Conservation (phyloP, 129 eudicot genomes). For the Saussurea involucrata region DNA sequence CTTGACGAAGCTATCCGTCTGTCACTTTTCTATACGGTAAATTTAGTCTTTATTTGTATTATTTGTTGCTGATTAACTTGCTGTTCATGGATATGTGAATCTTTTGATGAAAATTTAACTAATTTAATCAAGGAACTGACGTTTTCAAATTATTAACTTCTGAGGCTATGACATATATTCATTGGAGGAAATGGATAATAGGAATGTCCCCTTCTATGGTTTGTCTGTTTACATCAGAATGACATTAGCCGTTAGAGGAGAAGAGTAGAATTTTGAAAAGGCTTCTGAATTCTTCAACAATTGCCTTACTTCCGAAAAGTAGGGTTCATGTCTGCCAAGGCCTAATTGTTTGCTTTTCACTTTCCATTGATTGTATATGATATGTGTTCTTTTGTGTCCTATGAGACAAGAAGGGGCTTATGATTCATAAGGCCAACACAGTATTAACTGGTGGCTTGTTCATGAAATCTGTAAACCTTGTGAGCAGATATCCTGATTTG, state of each 20-base stretch:
- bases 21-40: conserved; percentile 83
- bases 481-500: neutral
- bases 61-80: neutral
- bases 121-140: neutral
- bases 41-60: neutral
- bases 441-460: neutral
- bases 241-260: neutral
- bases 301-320: neutral
- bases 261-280: neutral
- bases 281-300: neutral
- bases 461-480: neutral
- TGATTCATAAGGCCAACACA: neutral
- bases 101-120: neutral
- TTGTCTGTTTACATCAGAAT: conserved; percentile 12
- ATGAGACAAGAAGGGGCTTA: neutral
- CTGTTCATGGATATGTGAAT: neutral
- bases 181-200: neutral
- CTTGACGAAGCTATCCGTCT: conserved; percentile 78
- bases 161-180: neutral
- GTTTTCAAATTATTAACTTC: neutral
- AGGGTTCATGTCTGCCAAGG: neutral
- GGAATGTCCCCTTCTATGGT: neutral
- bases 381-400: neutral
- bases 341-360: neutral
- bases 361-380: neutral